These are phyloP conservation scores for Acephala macrosclerotiorum DNA, from an alignment of 2,329 filamentous ascomycete genomes.

Conservation along the genomic window DNA sequence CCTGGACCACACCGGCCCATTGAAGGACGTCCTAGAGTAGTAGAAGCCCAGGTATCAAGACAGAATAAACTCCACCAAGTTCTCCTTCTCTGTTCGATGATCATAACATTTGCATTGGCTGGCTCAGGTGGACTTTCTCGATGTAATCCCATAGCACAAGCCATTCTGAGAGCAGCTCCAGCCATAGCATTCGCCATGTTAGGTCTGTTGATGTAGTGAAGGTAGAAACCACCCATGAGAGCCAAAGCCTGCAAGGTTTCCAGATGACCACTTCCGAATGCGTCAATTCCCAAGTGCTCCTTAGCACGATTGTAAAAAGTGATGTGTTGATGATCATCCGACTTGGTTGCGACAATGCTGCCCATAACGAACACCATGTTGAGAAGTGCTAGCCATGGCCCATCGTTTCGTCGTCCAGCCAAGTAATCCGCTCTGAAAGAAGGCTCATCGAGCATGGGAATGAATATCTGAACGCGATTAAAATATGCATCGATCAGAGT, in stretches of 20 bases:
- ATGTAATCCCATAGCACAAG: conserved; percentile 76
- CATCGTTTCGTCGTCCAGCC: conserved; percentile 67
- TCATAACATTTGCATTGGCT: conserved; percentile 41
- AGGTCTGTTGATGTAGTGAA: conserved; percentile 79
- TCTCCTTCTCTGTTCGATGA: conserved; percentile 67
- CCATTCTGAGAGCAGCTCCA: conserved; percentile 76
- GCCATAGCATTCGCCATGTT: conserved; percentile 79
- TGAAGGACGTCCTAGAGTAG: conserved; percentile 73
- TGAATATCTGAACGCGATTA: conserved; percentile 73
- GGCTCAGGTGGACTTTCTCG: conserved; percentile 59
- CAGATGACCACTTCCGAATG: conserved; percentile 74
- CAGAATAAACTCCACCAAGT: conserved; percentile 82
- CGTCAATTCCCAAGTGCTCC: conserved; percentile 70
- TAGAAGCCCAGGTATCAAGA: conserved; percentile 77
- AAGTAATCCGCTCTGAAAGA: conserved; percentile 72
- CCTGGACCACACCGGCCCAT: conserved; percentile 72
- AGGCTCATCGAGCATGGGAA: conserved; percentile 77
- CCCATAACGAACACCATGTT: conserved; percentile 83
- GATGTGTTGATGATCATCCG: conserved; percentile 70
- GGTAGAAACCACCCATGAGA: conserved; percentile 77
- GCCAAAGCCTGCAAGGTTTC: conserved; percentile 76
- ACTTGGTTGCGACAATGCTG: conserved; percentile 69
- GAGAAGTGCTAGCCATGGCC: conserved; percentile 74
- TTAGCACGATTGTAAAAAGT: conserved; percentile 74
- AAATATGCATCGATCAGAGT: conserved; percentile 79